Evolutionary conservation across 768 basidiomycete species (phyloP).

Genomic region (Hericium coralloides): DNA sequence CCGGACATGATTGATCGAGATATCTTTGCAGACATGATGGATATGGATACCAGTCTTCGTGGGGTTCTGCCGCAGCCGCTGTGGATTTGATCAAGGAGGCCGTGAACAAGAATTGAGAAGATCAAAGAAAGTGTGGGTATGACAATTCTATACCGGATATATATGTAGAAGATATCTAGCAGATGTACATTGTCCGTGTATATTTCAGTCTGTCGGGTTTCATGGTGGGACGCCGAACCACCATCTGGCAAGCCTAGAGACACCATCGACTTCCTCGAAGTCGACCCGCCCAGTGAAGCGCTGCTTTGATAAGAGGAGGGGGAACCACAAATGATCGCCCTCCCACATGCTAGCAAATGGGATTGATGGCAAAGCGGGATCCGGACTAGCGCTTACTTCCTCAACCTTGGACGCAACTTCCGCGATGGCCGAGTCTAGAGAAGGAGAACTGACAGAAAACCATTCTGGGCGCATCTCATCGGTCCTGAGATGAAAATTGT

Average conservation of each 20-base stretch:
- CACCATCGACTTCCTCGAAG: slow-evolving; percentile 18
- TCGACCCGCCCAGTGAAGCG: slow-evolving; percentile 43
- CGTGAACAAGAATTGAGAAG: slow-evolving; percentile 15
- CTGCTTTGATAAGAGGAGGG: slow-evolving; percentile 38
- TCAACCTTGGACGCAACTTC: neutral
- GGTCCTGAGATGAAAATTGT: slow-evolving; percentile 34
- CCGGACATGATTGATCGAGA: neutral
- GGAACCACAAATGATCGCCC: slow-evolving; percentile 62
- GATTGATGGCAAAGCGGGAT: slow-evolving; percentile 27
- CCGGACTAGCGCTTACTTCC: neutral
- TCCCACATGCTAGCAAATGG: slow-evolving; percentile 60
- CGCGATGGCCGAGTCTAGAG: neutral
- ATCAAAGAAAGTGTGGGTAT: neutral
- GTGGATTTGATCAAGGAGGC: slow-evolving; percentile 37
- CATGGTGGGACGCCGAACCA: slow-evolving; percentile 11
- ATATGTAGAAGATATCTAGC: neutral
- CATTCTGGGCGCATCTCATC: slow-evolving; percentile 87
- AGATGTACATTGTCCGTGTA: neutral
- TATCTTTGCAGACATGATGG: slow-evolving; percentile 42
- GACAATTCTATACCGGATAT: neutral
- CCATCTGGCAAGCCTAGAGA: slow-evolving; percentile 8
- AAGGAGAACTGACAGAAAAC: slow-evolving; percentile 38
- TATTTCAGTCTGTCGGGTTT: neutral
- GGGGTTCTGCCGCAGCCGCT: slow-evolving; percentile 50
- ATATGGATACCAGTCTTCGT: slow-evolving; percentile 54